A percentile compares a stretch with the other conserved stretches of the same genome.
Conservation (phyloP, 2,329 filamentous ascomycete genomes). For the Colletotrichum neosansevieriae region DNA sequence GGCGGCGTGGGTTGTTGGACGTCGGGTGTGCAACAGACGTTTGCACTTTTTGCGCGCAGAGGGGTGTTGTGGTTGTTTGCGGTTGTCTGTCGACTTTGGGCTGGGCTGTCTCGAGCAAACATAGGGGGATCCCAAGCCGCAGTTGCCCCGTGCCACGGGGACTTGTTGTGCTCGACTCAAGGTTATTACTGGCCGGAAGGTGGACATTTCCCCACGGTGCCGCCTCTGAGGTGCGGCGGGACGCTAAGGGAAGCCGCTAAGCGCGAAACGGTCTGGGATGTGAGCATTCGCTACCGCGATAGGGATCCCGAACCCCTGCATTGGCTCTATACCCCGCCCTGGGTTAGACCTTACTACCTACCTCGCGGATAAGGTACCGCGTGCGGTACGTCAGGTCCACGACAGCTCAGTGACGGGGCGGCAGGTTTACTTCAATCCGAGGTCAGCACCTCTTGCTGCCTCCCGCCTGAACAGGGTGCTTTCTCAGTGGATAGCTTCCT, state of each 20-base stretch:
- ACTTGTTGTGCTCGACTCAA: conserved; percentile 22
- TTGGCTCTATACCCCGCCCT: conserved; percentile 16
- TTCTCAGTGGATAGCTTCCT: neutral
- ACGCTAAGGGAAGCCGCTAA: conserved; percentile 23
- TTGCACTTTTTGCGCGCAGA: conserved; percentile 17
- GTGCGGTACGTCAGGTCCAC: conserved; percentile 6
- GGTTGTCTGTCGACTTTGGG: conserved; percentile 3
- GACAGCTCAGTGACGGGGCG: conserved; percentile 4
- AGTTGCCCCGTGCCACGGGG: conserved; percentile 35
- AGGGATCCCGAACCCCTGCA: conserved; percentile 19
- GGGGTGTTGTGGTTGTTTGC: conserved; percentile 33
- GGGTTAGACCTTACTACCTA: conserved; percentile 8
- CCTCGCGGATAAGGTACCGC: no score
- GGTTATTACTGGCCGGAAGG: conserved; percentile 21
- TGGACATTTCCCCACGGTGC: conserved; percentile 20
- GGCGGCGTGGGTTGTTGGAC: neutral
- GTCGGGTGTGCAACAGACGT: conserved; percentile 7
- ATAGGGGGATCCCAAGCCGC: conserved; percentile 33
- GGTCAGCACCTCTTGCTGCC: neutral
- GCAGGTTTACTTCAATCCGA: neutral
- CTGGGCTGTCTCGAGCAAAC: conserved; percentile 26
- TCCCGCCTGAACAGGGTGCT: neutral
- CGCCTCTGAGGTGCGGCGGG: conserved; percentile 11
- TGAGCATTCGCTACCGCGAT: conserved; percentile 4
- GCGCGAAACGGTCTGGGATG: conserved; percentile 26